phyloP scores from a whole-genome alignment of 768 basidiomycete species.

The Leccinum pellstonianum region DNA sequence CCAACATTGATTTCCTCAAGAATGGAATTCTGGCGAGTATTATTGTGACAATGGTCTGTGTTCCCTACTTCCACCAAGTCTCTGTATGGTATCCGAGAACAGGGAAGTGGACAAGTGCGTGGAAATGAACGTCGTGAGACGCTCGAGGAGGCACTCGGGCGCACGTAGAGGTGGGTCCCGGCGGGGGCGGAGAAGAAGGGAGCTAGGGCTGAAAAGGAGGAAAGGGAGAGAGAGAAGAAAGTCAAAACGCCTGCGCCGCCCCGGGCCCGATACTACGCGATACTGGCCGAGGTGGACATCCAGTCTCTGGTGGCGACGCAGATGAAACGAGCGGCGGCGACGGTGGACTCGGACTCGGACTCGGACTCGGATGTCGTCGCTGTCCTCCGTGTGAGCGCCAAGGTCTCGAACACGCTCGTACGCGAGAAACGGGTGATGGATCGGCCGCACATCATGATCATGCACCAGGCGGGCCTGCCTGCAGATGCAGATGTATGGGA shows the following conservation, averaged over 20 bases:
- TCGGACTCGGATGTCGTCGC: constrained; percentile 13
- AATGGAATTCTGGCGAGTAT: no score
- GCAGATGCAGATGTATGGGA: constrained; percentile 4
- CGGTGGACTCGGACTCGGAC: no score
- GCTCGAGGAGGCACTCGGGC: constrained; percentile 43
- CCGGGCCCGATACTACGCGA: constrained; percentile 73
- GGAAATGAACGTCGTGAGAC: constrained; percentile 61
- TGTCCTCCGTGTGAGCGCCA: constrained; percentile 29
- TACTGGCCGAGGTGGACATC: constrained; percentile 74
- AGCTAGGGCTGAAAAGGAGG: background rate
- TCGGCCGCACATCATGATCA: constrained; percentile 81
- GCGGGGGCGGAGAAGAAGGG: constrained; percentile 2
- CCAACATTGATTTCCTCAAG: no score
- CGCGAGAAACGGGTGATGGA: constrained; percentile 42
- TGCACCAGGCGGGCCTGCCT: constrained; percentile 34
- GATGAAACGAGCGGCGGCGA: constrained; percentile 30
- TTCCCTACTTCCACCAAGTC: no score
- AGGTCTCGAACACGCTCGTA: constrained; percentile 53
- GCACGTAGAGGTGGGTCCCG: constrained; percentile 41
- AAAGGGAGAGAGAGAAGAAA: constrained; percentile 26
- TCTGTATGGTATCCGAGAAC: constrained; percentile 36
- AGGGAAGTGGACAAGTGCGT: constrained; percentile 67
- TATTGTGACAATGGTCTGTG: no score
- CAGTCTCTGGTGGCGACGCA: constrained; percentile 41
- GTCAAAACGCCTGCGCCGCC: constrained; percentile 30